phyloP scores from a whole-genome alignment of 1,139 yeast genomes.

The Magnusiomyces suaveolens region DNA sequence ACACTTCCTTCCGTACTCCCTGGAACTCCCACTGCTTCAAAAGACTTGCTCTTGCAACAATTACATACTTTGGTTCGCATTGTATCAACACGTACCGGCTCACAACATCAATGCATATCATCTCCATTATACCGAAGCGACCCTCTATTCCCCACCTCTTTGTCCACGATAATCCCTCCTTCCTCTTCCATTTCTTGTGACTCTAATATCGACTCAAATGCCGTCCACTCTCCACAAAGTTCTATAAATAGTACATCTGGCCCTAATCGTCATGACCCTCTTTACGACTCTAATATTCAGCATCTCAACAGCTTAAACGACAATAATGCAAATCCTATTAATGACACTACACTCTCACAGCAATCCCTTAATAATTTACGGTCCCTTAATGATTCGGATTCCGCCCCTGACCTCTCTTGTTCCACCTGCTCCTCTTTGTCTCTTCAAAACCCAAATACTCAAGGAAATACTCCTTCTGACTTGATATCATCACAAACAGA shows the following conservation, averaged over 20 bases:
- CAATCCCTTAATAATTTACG: not conserved
- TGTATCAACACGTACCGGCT: not conserved
- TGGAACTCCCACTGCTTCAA: conserved; percentile 21
- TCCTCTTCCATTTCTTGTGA: not conserved
- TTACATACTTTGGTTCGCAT: conserved; percentile 13
- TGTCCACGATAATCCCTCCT: not conserved
- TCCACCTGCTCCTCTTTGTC: not conserved
- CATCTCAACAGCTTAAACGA: not conserved
- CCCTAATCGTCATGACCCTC: not conserved
- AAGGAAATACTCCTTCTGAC: not conserved
- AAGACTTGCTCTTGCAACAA: conserved; percentile 18
- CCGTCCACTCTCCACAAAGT: not conserved
- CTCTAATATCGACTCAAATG: no score
- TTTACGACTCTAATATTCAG: not conserved
- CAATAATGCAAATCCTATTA: not conserved
- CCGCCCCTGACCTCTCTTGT: conserved; percentile 3
- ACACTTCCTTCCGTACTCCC: conserved; percentile 14
- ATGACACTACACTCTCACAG: no score
- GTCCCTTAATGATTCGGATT: not conserved
- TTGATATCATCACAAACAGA: not conserved
- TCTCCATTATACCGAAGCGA: no score
- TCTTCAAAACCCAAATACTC: not conserved
- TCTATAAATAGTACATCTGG: not conserved
- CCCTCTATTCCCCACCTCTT: not conserved
- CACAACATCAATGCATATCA: no score